Percentiles rank a stretch among this genome's conserved stretches.
These are phyloP conservation scores for Hypoxylon sp. DNA, from an alignment of 2,329 filamentous ascomycete species.

Conservation along the genomic window DNA sequence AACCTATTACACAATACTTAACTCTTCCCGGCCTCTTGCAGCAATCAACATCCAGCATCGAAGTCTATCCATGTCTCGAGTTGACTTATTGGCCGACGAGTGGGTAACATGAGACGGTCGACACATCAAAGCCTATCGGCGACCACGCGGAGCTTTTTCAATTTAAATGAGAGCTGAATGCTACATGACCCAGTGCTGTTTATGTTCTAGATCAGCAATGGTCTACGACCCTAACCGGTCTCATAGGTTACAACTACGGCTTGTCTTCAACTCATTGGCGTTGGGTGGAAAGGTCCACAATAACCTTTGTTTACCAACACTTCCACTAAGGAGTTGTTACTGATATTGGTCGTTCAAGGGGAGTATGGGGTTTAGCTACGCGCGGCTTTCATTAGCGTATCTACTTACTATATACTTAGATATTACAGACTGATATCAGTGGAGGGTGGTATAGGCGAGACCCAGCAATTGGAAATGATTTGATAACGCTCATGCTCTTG, in stretches of 20 bases:
- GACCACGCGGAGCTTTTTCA: not conserved
- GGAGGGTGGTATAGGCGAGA: not conserved
- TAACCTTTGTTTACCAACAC: not conserved
- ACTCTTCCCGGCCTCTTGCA: not conserved
- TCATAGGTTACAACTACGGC: not conserved
- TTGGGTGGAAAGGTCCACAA: not conserved
- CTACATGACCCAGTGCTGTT: not conserved
- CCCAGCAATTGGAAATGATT: not conserved
- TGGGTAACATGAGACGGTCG: not conserved
- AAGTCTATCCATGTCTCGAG: not conserved
- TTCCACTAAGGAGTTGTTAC: not conserved
- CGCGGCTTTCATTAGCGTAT: not conserved
- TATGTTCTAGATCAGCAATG: not conserved
- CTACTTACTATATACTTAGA: not conserved
- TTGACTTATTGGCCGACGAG: not conserved
- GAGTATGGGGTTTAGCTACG: not conserved
- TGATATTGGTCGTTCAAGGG: not conserved
- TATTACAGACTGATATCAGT: not conserved
- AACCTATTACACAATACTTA: not conserved
- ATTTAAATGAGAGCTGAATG: not conserved
- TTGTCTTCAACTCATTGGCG: not conserved
- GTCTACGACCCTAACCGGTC: not conserved
- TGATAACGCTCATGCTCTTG: not conserved
- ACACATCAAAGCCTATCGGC: constrained; percentile 1
- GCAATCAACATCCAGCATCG: not conserved